phyloP scores from a whole-genome alignment of 1,284 basidiomycete genomes.

The Anthracocystis walkeri region DNA sequence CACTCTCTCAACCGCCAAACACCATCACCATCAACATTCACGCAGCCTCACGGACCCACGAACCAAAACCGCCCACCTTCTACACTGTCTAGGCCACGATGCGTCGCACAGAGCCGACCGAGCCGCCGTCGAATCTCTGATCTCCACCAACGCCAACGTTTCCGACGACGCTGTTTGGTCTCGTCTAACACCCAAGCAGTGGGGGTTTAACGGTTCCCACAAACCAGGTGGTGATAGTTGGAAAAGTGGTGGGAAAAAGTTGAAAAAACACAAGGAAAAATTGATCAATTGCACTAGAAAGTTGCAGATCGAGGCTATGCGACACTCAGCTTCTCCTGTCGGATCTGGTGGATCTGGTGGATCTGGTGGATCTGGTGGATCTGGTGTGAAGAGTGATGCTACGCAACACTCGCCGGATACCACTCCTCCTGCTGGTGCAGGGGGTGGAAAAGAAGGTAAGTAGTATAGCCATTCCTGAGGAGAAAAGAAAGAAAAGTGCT shows the following conservation, averaged over 20 bases:
- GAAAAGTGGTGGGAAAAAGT: neutral
- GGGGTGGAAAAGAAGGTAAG: neutral
- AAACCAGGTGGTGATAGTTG: constrained; percentile 13
- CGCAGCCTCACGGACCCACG: neutral
- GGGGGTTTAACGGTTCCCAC: constrained; percentile 32
- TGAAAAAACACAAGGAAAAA: constrained; percentile 10
- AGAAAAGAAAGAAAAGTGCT: neutral
- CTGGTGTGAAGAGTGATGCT: too few species aligned
- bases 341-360: too few species aligned
- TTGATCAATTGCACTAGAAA: constrained; percentile 11
- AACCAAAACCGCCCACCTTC: neutral
- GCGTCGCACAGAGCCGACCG: constrained; percentile 1
- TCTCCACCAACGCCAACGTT: constrained; percentile 8
- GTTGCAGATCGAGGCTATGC: neutral
- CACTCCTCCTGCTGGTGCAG: neutral
- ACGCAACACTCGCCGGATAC: too few species aligned
- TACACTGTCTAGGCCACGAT: constrained; percentile 23
- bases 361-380: too few species aligned
- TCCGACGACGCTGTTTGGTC: constrained; percentile 12
- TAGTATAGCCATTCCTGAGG: neutral
- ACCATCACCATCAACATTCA: neutral
- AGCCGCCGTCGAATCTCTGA: constrained; percentile 7
- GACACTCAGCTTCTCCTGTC: too few species aligned
- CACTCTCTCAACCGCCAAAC: neutral
- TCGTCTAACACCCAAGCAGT: constrained; percentile 11